A percentile compares a stretch with the other conserved stretches of the same genome.
phyloP scores from a whole-genome alignment of 1,139 yeast genomes.

The Nadsonia starkeyi-henricii region DNA sequence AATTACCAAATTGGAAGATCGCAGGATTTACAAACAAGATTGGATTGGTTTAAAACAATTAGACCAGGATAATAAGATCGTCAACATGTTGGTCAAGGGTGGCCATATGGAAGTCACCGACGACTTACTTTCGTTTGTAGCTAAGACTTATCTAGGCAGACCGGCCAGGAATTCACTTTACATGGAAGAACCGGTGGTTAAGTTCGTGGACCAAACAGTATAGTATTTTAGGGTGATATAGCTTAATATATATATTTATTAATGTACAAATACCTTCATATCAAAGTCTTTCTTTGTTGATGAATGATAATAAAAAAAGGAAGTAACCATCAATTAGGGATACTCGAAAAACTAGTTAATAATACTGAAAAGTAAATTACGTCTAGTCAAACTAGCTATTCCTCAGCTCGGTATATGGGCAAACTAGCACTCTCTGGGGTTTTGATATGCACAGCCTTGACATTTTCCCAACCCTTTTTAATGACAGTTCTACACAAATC shows the following conservation, averaged over 20 bases:
- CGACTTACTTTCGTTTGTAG: conserved; percentile 30
- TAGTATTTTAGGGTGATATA: too few species aligned
- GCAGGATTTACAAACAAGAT: conserved; percentile 38
- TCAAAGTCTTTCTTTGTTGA: too few species aligned
- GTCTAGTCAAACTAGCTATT: background rate
- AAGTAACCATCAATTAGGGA: too few species aligned
- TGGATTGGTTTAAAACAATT: conserved; percentile 45
- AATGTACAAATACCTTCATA: too few species aligned
- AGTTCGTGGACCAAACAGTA: too few species aligned
- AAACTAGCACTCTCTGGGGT: background rate
- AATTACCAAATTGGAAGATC: conserved; percentile 34
- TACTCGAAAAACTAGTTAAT: too few species aligned
- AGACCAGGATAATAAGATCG: conserved; percentile 31
- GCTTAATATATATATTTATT: too few species aligned
- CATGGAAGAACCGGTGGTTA: too few species aligned
- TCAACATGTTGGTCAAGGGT: conserved; percentile 41
- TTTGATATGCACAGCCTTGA: background rate
- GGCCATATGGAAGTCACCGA: conserved; percentile 54
- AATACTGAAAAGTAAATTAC: too few species aligned
- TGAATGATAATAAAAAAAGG: too few species aligned
- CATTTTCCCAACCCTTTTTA: background rate
- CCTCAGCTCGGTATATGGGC: background rate
- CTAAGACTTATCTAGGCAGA: conserved; percentile 23
- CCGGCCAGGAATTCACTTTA: background rate
- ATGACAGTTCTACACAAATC: background rate